Base-by-base conservation (phyloP, 305 asterid species). In the Stenogyne calaminthoides region DNA sequence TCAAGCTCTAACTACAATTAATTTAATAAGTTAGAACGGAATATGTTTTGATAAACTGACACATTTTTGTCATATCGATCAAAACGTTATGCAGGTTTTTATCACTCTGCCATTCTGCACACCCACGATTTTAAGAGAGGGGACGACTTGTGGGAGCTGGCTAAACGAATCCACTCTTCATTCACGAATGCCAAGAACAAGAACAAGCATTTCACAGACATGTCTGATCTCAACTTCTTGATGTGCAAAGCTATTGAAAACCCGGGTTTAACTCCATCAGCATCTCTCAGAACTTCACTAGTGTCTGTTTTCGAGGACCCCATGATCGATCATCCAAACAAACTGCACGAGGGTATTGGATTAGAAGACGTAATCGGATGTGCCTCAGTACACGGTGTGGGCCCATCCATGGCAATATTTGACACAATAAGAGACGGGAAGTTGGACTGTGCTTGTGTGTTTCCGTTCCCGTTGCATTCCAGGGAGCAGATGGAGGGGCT, bases 241-340 rank as follows among this genome's bases (percentile, higher is more conserved):
- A 92, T 92, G 99, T 78, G 92, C 84, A 92, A 81, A 86, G 98
- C 98, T 60, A 86, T 95, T 56, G 95, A 95, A 3, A 95, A 90
- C 81, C 99, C 99, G 0, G 82, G 96, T 49, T 77, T 92, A 71
- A 95, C 99, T 7, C 91, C 92, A 11, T 79, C 90, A 6, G 86
- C 84, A 34, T 88, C 98, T 7, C 83, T 95, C 14, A 81, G 97
- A 56, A 87, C 99, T 12, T 83, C 99, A 18, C 72, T 92, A 0
- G 60, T 92, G 27, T 90, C 96, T 1, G 87, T 90, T 27, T 92
- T 90, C 32, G 98, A 95, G 86, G 97, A 90, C 18, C 81, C 91
- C 0, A 77, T 79, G 71, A 76, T 85, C 11, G 83, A 86, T 59
- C 62, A 72, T 22, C 78, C 84, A 2, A 18, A 39, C 40, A 69